These are phyloP conservation scores for Penicillium roqueforti DNA, from an alignment of 495 filamentous ascomycete genomes.

Conservation along the genomic window DNA sequence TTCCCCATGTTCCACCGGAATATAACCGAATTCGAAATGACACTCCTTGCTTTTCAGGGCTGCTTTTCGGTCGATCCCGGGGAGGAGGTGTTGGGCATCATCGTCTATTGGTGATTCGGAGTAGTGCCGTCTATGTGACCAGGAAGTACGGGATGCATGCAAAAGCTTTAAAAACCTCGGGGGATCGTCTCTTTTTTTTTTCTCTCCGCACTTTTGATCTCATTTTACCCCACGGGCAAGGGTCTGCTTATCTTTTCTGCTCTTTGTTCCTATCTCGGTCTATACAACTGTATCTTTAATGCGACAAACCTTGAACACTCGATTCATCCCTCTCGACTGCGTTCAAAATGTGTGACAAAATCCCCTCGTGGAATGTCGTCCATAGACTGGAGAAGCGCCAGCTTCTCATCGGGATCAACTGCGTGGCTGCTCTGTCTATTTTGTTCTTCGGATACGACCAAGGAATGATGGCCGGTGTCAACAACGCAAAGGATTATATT, in stretches of 20 bases:
- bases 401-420: slow-evolving; percentile 63
- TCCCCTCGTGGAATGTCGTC: slow-evolving; percentile 55
- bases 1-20: slow-evolving; percentile 1
- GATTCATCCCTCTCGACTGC: background rate
- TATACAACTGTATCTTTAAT: background rate
- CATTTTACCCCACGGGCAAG: slow-evolving; percentile 1
- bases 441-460: slow-evolving; percentile 65
- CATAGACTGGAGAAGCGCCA: slow-evolving; percentile 58
- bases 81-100: slow-evolving; percentile 9
- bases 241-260: background rate
- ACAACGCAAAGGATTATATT: slow-evolving; percentile 61
- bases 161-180: slow-evolving; percentile 11
- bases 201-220: background rate
- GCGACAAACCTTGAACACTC: background rate
- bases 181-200: background rate
- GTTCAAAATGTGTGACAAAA: slow-evolving; percentile 41
- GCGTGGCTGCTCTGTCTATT: slow-evolving; percentile 56
- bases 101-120: slow-evolving; percentile 1
- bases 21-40: slow-evolving; percentile 12
- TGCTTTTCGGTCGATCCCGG: slow-evolving; percentile 21
- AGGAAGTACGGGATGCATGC: background rate
- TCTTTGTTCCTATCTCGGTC: background rate
- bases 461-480: slow-evolving; percentile 75
- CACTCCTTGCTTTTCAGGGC: slow-evolving; percentile 11
- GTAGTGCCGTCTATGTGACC: slow-evolving; percentile 1